Base-by-base conservation (phyloP, 148 eudicot species). In the Nepenthes mirabilis region DNA sequence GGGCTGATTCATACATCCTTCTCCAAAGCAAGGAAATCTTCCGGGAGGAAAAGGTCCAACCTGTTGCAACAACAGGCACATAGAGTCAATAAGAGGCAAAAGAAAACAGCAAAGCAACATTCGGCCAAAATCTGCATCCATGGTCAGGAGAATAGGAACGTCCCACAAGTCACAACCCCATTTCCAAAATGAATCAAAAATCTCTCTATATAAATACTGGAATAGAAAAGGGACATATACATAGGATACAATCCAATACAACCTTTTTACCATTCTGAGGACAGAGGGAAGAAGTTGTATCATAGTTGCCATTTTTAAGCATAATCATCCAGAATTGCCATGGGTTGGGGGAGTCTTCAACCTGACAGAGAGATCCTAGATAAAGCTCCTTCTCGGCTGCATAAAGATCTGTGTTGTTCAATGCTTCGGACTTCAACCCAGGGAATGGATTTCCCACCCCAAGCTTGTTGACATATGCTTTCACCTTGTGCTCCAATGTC, bases 301-400 rank as follows among this genome's bases (percentile, higher is more conserved):
- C 95, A 47, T 74, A 85, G 48, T 88, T 88, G 13, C 95, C 95
- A 34, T 84, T 88, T 60, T 88, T 88, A 12, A 88, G 71, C 95
- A 88, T 88, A 9, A 88, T 61, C 91, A 84, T 88, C 91, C 95
- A 88, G 64, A 88, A 88, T 10, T 84, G 83, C 83, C 82, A 88
- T 7, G 95, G 78, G 1, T 32, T 65, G 48, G 68, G 62, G n/a
- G 55, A 59, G 37, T 78, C 82, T 0, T 66, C 53, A 3, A 76
- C 83, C 58, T 80, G 56, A 56, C 95, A 88, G n/a, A 82, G 54
- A 6, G 82, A 76, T 40, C 95, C 95, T 36, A 88, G 57, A 61
- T 82, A 88, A 1, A 72, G 14, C 75, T 88, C 95, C 59, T 88
- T 88, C 51, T 75, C 74, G 5, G 69, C 86, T 1, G 91, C 91